Base-by-base conservation (phyloP, 2,329 filamentous ascomycete genomes). In the Aspergillus viridinutans region DNA sequence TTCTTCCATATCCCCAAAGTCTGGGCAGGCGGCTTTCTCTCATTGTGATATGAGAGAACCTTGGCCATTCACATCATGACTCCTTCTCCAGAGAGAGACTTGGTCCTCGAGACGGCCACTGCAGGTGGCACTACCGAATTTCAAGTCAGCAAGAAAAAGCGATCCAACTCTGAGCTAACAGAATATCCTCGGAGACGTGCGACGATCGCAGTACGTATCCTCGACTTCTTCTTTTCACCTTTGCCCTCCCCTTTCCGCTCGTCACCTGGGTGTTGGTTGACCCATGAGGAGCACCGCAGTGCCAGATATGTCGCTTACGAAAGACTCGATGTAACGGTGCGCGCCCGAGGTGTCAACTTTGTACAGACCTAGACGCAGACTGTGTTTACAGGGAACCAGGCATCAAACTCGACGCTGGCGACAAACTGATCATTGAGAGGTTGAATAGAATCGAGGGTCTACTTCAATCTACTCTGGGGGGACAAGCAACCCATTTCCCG, bases 351-450 rank as follows among this genome's bases (percentile, higher is more conserved):
- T 94, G 90, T 77, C 89, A 90, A 72, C 85, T 94, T 38, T 94
- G 90, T 75, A 86, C 87, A 9, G 90, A 93, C 70, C 79, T 93
- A 43, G 89, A 90, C 54, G 90, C 89, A 48, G 89, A 93, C 61
- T 94, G 90, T 73, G 83, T 92, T 62, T 94, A 94, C 72, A 84
- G 90, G 61, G 90, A 94, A 71, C 90, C 90, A 6, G 90, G 90
- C 2, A 90, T 93, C 78, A 94, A 94, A 75, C 83, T 94, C 9
- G 90, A 94, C 71, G 89, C 90, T 38, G 90, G 90, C 62, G 90
- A 93, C 78, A 93, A 92, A 76, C 80, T 94, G 56, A 94, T 94
- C 59, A 77, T 94, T 40, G 90, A 93, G 70, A 87, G 88, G 55
- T 79, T 94, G 38, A 85, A 83, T 65, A 85, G 88, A 53, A 92